These are phyloP conservation scores for Saturnispora serradocipensis DNA, from an alignment of 805 yeast genomes.

Conservation along the genomic window DNA sequence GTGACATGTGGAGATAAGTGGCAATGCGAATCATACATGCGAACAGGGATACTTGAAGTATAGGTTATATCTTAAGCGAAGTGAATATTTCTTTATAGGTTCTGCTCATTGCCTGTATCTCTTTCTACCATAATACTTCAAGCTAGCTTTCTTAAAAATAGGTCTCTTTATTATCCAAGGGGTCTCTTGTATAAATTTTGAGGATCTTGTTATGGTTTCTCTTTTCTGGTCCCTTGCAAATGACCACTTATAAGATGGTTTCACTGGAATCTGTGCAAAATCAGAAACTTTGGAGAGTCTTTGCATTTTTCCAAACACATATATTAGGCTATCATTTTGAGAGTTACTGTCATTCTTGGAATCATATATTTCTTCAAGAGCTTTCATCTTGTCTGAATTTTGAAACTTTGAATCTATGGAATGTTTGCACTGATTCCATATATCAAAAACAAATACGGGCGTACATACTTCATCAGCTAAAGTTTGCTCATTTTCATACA, in stretches of 20 bases:
- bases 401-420: background rate
- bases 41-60: background rate
- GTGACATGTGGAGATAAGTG: constrained; percentile 26
- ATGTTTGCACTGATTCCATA: background rate
- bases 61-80: background rate
- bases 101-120: background rate
- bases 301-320: background rate
- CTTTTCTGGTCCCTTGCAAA: background rate
- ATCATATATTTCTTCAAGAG: background rate
- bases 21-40: constrained; percentile 32
- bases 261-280: background rate
- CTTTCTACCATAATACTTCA: background rate
- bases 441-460: background rate
- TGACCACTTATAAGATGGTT: background rate
- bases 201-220: background rate
- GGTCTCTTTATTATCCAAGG: background rate
- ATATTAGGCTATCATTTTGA: background rate
- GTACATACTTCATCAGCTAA: background rate
- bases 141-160: background rate
- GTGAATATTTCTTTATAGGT: background rate
- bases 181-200: background rate
- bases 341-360: background rate
- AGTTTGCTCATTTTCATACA: background rate
- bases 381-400: background rate
- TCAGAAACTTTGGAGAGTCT: background rate